These are phyloP conservation scores for Colletotrichum sp. DNA, from an alignment of 2,329 filamentous ascomycete species.

Conservation along the genomic window DNA sequence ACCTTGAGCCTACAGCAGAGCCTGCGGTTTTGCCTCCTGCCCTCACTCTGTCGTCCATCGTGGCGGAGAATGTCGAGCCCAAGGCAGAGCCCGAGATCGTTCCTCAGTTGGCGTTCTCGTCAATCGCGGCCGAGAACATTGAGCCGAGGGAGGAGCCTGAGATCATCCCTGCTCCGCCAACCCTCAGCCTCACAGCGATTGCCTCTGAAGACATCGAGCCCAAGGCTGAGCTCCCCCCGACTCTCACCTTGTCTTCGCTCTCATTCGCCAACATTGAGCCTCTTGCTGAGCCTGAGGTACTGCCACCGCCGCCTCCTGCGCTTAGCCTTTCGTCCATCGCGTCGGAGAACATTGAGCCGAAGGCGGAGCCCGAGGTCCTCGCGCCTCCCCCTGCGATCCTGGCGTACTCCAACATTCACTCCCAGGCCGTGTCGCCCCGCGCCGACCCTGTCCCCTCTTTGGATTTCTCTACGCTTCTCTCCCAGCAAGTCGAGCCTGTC, in stretches of 20 bases:
- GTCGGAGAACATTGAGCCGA: constrained; percentile 37
- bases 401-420: constrained; percentile 44
- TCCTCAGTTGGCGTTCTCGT: constrained; percentile 25
- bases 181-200: constrained; percentile 40
- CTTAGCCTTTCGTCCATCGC: constrained; percentile 37
- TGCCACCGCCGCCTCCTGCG: constrained; percentile 33
- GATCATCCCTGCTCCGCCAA: constrained; percentile 29
- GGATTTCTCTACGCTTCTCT: constrained; percentile 40
- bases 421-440: constrained; percentile 46
- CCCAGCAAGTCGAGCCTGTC: constrained; percentile 45
- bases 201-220: constrained; percentile 36
- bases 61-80: constrained; percentile 35
- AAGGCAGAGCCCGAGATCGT: constrained; percentile 26
- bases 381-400: constrained; percentile 28
- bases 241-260: constrained; percentile 34
- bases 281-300: constrained; percentile 37
- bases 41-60: constrained; percentile 34
- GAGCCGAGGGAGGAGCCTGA: constrained; percentile 40
- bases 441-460: constrained; percentile 31
- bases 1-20: constrained; percentile 24
- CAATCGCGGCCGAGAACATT: constrained; percentile 30
- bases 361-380: constrained; percentile 31
- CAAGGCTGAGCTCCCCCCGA: constrained; percentile 32
- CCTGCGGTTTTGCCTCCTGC: constrained; percentile 31
- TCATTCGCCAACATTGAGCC: constrained; percentile 47